Conservation (phyloP, 2,329 filamentous ascomycete species). For the Periconia macrospinosa region DNA sequence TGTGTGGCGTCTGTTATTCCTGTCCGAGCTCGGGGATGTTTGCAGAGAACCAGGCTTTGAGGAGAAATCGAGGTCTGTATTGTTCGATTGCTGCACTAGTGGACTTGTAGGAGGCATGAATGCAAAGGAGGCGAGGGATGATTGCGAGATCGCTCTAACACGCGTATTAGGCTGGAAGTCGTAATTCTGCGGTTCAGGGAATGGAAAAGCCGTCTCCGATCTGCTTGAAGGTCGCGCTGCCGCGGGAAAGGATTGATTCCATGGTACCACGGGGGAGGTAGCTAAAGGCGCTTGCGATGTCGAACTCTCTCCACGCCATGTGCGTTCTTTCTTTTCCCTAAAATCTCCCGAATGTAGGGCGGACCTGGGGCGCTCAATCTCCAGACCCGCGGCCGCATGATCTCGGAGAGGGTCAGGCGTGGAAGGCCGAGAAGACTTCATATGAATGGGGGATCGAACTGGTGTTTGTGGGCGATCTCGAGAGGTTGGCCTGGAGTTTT, state of each 20-base stretch:
- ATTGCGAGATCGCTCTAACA: constrained; percentile 52
- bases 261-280: constrained; percentile 61
- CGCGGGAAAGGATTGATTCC: constrained; percentile 54
- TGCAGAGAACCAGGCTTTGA: constrained; percentile 44
- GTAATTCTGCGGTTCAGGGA: constrained; percentile 14
- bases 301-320: constrained; percentile 12
- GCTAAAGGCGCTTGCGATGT: constrained; percentile 28
- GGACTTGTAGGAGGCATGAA: constrained; percentile 91
- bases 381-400: constrained; percentile 42
- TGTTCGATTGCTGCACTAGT: constrained; percentile 84
- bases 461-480: constrained; percentile 35
- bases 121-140: constrained; percentile 76
- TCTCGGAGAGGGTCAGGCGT: constrained; percentile 31
- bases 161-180: constrained; percentile 40
- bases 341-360: constrained; percentile 67
- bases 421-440: constrained; percentile 35
- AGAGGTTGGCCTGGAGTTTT: constrained; percentile 22
- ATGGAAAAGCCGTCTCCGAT: constrained; percentile 17
- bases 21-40: constrained; percentile 49
- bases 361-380: constrained; percentile 82
- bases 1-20: constrained; percentile 67
- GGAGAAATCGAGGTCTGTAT: constrained; percentile 71
- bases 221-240: constrained; percentile 30
- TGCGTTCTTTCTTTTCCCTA: constrained; percentile 48
- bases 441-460: constrained; percentile 38